Percentiles rank a stretch among this genome's conserved stretches.
Evolutionary conservation across 805 yeast genomes (phyloP).

Genomic region (Clavispora vitiphila): DNA sequence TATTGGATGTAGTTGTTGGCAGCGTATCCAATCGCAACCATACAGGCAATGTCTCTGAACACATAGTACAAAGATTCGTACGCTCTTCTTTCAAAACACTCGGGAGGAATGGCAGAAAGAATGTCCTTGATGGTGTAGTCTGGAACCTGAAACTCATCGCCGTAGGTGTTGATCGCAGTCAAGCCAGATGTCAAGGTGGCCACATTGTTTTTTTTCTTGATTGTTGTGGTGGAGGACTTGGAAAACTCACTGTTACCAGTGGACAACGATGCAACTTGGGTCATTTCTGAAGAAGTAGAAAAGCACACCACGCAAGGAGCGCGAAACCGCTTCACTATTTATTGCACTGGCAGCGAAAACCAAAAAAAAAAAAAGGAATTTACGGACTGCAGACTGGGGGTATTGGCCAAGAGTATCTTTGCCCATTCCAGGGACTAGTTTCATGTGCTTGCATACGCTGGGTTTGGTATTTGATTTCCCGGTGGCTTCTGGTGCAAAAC

Average conservation of each 20-base stretch:
- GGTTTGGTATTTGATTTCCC: too few relatives aligned
- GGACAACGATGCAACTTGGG: constrained; percentile 12
- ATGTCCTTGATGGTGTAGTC: constrained; percentile 74
- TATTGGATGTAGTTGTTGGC: constrained; percentile 52
- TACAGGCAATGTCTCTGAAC: constrained; percentile 54
- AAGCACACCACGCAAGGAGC: neutral
- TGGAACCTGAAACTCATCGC: constrained; percentile 67
- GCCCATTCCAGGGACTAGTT: neutral
- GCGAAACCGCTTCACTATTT: neutral
- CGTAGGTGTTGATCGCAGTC: constrained; percentile 54
- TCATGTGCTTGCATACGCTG: neutral
- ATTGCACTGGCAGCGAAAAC: neutral
- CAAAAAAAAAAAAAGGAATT: neutral
- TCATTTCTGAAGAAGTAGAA: constrained; percentile 4
- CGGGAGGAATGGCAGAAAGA: constrained; percentile 63
- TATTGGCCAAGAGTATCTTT: neutral
- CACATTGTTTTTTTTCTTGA: constrained; percentile 38
- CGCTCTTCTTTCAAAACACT: constrained; percentile 65
- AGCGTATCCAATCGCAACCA: constrained; percentile 46
- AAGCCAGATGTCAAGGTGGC: constrained; percentile 31
- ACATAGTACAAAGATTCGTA: constrained; percentile 57
- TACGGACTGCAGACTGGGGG: neutral
- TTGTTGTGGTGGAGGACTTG: constrained; percentile 5
- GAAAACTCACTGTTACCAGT: constrained; percentile 3
- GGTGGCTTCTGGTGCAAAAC: too few relatives aligned